Evolutionary conservation across 148 eudicot genomes (phyloP).

Genomic region (Chenopodium album): DNA sequence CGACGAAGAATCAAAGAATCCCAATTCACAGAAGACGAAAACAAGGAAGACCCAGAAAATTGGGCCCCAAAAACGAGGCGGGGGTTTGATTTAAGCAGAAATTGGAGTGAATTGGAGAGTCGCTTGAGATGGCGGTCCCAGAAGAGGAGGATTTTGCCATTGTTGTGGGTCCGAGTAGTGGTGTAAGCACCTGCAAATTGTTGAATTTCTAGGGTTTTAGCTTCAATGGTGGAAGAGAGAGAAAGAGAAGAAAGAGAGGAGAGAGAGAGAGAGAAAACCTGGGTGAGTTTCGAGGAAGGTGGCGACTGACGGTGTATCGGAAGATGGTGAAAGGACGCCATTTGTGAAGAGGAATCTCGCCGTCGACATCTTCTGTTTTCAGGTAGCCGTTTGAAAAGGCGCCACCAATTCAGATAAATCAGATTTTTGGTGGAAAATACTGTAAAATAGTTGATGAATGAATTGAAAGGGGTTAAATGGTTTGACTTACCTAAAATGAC

Average conservation of each 20-base stretch:
- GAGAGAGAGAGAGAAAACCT: constrained; percentile 34
- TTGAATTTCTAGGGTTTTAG: background rate
- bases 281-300: constrained; percentile 66
- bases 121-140: constrained; percentile 77
- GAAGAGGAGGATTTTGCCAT: constrained; percentile 54
- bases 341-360: constrained; percentile 49
- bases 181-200: constrained; percentile 84
- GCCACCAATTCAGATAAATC: background rate
- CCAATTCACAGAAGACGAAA: constrained; percentile 27
- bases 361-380: constrained; percentile 31
- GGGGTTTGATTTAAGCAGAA: constrained; percentile 47
- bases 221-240: background rate
- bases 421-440: no score
- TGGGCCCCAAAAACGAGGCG: constrained; percentile 45
- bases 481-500: no score
- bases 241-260: background rate
- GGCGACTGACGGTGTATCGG: constrained; percentile 52
- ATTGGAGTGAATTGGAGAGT: constrained; percentile 59
- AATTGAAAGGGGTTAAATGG: no score
- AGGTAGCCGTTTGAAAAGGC: constrained; percentile 1
- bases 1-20: constrained; percentile 41
- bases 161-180: constrained; percentile 75
- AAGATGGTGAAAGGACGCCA: constrained; percentile 45
- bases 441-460: no score
- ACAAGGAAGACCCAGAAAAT: constrained; percentile 1